These are phyloP conservation scores for Salvia miltiorrhiza DNA, from an alignment of 257 asterid species.

Conservation along the genomic window DNA sequence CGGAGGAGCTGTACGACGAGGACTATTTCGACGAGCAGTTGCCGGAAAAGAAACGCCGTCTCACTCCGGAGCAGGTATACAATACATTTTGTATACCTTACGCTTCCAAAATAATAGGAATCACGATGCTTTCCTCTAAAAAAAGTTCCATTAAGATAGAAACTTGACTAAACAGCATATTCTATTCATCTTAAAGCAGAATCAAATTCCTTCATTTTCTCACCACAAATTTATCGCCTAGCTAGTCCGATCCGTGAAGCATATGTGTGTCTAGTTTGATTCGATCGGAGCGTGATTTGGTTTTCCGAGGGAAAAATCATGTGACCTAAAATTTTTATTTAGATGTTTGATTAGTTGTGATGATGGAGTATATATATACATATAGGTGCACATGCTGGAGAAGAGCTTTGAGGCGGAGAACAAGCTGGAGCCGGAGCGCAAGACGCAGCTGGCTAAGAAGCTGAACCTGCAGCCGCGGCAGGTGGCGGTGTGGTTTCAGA, in stretches of 20 bases:
- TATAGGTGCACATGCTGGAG: constrained; percentile 91
- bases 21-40: constrained; percentile 89
- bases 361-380: not conserved
- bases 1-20: constrained; percentile 75
- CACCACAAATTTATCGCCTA: not conserved
- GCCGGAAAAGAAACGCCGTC: constrained; percentile 98
- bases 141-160: constrained; percentile 5
- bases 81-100: not conserved
- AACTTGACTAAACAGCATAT: constrained; percentile 15
- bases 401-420: constrained; percentile 93
- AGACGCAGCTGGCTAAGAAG: constrained; percentile 85
- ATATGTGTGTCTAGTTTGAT: not conserved
- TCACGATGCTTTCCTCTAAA: not conserved
- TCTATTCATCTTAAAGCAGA: constrained; percentile 17
- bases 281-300: not conserved
- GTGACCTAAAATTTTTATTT: not conserved
- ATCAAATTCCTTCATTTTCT: constrained; percentile 21
- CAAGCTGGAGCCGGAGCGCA: constrained; percentile 97
- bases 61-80: constrained; percentile 81
- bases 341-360: not conserved
- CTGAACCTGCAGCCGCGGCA: constrained; percentile 93
- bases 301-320: not conserved
- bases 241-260: not conserved
- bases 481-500: constrained; percentile 99
- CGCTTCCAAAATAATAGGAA: not conserved